Base-by-base conservation (phyloP, 192 early-diverging fungal species). In the Podila horticola region DNA sequence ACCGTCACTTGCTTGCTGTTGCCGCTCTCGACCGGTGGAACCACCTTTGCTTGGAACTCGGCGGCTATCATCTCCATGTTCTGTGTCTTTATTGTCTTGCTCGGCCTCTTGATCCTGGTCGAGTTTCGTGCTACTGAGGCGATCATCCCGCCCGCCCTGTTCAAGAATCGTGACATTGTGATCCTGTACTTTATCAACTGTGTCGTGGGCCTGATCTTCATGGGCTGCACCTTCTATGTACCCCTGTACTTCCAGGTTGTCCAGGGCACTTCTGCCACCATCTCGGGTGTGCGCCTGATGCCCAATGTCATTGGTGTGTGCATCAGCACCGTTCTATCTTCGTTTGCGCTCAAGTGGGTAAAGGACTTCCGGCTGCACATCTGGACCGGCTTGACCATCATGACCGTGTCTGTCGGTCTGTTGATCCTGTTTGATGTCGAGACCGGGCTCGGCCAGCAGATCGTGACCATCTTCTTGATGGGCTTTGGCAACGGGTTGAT, bases 191-290 rank as follows among this genome's bases (percentile, higher is more conserved):
- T 84, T 2, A 75, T 84, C 30, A 85, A 89, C 38, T 76, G 90
- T 30, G 84, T 94, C 64, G 85, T 86, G 38, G 88, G 91, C 11
- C 83, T 89, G 5, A 84, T 86, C 7, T 91, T 89, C 17, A 87
- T 87, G 66, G 87, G 84, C 1, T 76, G 88, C 22, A 87, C 91
- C 8, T 95, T 90, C 71, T 97, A 95, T 83, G 66, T 93, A 13
- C 91, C 93, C 20, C 58, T 91, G 24, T 96, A 92, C 85, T 94
- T 96, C 75, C 91, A 95, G 82, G 84, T 96, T 48, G 92, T 96
- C 88, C 1, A 49, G 62, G 22, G 74, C 75, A 26, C 86, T 91
- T 74, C 61, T 13, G 91, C 95, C 1, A 95, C 92, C 3, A 70
- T 84, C 12, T 88, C 94, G 4, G 96, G 96, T 28, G 50, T 95